A percentile compares a stretch with the other conserved stretches of the same genome.
Conservation (phyloP, 495 filamentous ascomycete species). For the Podospora pseudocomata region DNA sequence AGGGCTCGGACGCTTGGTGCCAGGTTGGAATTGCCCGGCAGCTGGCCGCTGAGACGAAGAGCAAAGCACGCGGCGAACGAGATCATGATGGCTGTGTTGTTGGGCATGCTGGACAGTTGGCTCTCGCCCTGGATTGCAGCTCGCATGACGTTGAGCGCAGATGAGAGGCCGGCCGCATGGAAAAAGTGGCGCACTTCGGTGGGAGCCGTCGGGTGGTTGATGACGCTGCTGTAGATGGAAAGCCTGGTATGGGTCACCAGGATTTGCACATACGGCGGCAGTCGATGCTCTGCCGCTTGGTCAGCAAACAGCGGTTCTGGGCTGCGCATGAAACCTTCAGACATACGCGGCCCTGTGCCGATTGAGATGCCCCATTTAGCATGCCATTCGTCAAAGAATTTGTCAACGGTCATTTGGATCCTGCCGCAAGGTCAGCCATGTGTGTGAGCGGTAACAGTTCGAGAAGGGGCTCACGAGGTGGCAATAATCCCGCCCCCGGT, state of each 20-base stretch:
- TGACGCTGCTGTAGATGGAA: slow-evolving; percentile 69
- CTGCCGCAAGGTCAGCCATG: slow-evolving; percentile 26
- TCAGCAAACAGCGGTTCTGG: slow-evolving; percentile 1
- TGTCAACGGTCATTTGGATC: slow-evolving; percentile 58
- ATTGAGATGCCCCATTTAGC: slow-evolving; percentile 58
- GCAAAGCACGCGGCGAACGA: slow-evolving; percentile 71
- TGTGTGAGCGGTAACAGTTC: neutral
- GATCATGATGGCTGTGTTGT: slow-evolving; percentile 75
- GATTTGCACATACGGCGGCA: slow-evolving; percentile 72
- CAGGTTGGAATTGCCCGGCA: slow-evolving; percentile 54
- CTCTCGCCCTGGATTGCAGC: slow-evolving; percentile 68
- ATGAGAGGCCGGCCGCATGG: slow-evolving; percentile 63
- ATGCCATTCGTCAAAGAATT: slow-evolving; percentile 61
- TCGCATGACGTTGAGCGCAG: slow-evolving; percentile 68
- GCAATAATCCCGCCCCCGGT: slow-evolving; percentile 52
- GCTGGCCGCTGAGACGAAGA: slow-evolving; percentile 58
- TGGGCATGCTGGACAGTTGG: slow-evolving; percentile 69
- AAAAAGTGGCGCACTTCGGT: slow-evolving; percentile 68
- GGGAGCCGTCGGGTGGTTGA: slow-evolving; percentile 70
- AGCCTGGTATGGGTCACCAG: slow-evolving; percentile 67
- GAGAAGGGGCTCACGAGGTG: slow-evolving; percentile 44
- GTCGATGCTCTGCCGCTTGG: slow-evolving; percentile 45
- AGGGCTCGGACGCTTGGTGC: slow-evolving; percentile 64
- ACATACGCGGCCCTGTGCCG: slow-evolving; percentile 53
- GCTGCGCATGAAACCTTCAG: neutral